Conservation (phyloP, 1,284 basidiomycete genomes). For the Marasmius fiardii region DNA sequence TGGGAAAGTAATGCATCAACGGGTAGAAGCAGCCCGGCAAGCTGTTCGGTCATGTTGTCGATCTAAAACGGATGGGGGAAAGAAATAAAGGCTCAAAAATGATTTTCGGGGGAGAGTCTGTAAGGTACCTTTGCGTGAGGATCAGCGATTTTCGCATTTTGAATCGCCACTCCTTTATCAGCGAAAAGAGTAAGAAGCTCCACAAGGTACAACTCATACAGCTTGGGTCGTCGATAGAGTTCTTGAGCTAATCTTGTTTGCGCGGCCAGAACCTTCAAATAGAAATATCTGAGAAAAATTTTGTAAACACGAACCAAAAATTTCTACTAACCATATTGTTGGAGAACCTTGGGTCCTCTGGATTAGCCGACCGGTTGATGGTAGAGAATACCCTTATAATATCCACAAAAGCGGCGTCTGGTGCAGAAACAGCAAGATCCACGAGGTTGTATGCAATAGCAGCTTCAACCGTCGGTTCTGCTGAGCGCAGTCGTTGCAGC, state of each 20-base stretch:
- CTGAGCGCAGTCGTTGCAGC: slow-evolving; percentile 81
- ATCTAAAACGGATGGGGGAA: slow-evolving; percentile 41
- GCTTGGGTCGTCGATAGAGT: slow-evolving; percentile 65
- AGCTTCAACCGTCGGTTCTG: slow-evolving; percentile 84
- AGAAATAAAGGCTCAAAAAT: slow-evolving; percentile 8
- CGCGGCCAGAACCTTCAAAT: slow-evolving; percentile 70
- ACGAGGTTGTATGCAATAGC: slow-evolving; percentile 91
- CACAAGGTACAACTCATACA: slow-evolving; percentile 78
- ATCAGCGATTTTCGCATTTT: slow-evolving; percentile 70
- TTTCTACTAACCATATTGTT: slow-evolving; percentile 70
- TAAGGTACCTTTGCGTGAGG: slow-evolving; percentile 57
- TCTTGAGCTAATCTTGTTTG: slow-evolving; percentile 86
- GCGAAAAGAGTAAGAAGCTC: slow-evolving; percentile 86
- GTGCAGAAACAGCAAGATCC: slow-evolving; percentile 81
- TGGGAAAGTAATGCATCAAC: slow-evolving; percentile 89
- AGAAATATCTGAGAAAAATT: slow-evolving; percentile 14
- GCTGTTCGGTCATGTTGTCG: slow-evolving; percentile 83
- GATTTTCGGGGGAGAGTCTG: neutral
- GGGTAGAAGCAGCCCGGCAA: slow-evolving; percentile 84
- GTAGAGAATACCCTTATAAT: slow-evolving; percentile 83
- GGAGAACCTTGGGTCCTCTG: slow-evolving; percentile 81
- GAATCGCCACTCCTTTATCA: slow-evolving; percentile 90
- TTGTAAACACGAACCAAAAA: too few species aligned
- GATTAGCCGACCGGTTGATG: slow-evolving; percentile 82
- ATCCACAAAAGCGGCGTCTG: slow-evolving; percentile 78